A percentile compares a stretch with the other conserved stretches of the same genome.
Conservation (phyloP, 805 yeast species). For the Suhomyces sp. region DNA sequence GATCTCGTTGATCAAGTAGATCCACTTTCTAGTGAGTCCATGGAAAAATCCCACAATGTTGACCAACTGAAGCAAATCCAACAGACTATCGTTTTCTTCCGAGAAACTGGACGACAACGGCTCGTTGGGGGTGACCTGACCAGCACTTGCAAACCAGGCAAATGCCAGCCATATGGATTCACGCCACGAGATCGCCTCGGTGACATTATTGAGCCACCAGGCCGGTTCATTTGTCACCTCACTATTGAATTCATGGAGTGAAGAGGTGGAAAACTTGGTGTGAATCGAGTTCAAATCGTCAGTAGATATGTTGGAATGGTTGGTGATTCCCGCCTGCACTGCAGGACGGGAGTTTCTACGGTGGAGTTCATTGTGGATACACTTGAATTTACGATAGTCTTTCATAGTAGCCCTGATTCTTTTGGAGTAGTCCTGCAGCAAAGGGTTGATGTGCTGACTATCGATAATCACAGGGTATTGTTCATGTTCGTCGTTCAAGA, state of each 20-base stretch:
- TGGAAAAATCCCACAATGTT: slow-evolving; percentile 39
- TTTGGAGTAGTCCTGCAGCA: slow-evolving; percentile 8
- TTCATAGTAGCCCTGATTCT: slow-evolving; percentile 29
- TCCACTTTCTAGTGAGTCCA: slow-evolving; percentile 31
- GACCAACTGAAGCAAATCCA: slow-evolving; percentile 21
- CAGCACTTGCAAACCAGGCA: slow-evolving; percentile 88
- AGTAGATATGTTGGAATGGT: slow-evolving; percentile 14
- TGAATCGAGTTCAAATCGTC: slow-evolving; percentile 30
- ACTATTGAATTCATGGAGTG: slow-evolving; percentile 1
- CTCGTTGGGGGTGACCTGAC: slow-evolving; percentile 40
- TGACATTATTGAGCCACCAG: slow-evolving; percentile 43
- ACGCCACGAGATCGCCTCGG: slow-evolving; percentile 52
- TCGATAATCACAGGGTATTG: slow-evolving; percentile 13
- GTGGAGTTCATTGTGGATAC: slow-evolving; percentile 22
- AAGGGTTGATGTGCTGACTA: slow-evolving; percentile 1
- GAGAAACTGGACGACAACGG: background rate
- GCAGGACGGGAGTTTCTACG: background rate
- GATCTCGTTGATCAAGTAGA: slow-evolving; percentile 28
- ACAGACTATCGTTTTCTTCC: slow-evolving; percentile 14
- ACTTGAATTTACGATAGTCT: slow-evolving; percentile 37
- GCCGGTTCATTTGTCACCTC: slow-evolving; percentile 24
- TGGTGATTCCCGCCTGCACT: slow-evolving; percentile 8
- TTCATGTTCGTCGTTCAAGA: slow-evolving; percentile 15
- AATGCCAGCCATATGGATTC: slow-evolving; percentile 67
- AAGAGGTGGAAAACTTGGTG: slow-evolving; percentile 23